Percentiles rank a stretch among this genome's conserved stretches.
phyloP scores from a whole-genome alignment of 2,329 filamentous ascomycete genomes.

The Cryphonectria radicalis region DNA sequence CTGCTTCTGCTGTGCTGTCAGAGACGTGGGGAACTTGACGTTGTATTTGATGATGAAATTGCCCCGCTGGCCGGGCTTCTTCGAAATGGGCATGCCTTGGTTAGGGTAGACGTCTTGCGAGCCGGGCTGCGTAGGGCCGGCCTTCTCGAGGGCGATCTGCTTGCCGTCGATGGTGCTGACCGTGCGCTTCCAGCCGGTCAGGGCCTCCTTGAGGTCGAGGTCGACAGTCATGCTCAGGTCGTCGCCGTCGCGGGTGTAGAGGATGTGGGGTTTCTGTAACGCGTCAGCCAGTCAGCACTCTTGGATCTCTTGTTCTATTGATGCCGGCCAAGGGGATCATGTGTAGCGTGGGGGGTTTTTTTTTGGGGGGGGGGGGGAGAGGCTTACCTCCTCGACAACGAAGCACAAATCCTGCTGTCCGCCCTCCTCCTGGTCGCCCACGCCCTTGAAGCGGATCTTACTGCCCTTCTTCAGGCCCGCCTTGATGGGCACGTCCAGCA shows the following conservation, averaged over 20 bases:
- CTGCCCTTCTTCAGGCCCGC: conserved; percentile 93
- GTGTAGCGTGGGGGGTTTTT: not conserved
- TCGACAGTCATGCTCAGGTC: conserved; percentile 80
- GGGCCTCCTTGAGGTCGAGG: conserved; percentile 86
- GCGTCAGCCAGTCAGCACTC: conserved; percentile 44
- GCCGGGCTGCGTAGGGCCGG: conserved; percentile 83
- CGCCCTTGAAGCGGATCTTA: conserved; percentile 97
- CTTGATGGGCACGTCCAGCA: conserved; percentile 94
- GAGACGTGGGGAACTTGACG: conserved; percentile 83
- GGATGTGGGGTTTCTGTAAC: conserved; percentile 80
- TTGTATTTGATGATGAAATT: conserved; percentile 90
- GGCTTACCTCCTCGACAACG: conserved; percentile 85
- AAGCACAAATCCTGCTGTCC: conserved; percentile 96
- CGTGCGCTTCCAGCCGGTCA: conserved; percentile 93
- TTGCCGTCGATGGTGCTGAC: conserved; percentile 92
- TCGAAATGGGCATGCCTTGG: conserved; percentile 93
- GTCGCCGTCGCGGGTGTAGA: conserved; percentile 86
- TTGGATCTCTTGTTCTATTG: not conserved
- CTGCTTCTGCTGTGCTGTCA: conserved; percentile 80
- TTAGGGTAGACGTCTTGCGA: conserved; percentile 80
- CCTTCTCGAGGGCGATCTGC: conserved; percentile 77
- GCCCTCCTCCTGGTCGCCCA: conserved; percentile 97
- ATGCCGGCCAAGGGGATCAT: not conserved
- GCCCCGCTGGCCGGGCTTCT: conserved; percentile 82
- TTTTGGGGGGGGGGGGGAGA: not conserved